These are phyloP conservation scores for Neofusicoccum sp. DNA, from an alignment of 2,329 filamentous ascomycete genomes.

Conservation along the genomic window DNA sequence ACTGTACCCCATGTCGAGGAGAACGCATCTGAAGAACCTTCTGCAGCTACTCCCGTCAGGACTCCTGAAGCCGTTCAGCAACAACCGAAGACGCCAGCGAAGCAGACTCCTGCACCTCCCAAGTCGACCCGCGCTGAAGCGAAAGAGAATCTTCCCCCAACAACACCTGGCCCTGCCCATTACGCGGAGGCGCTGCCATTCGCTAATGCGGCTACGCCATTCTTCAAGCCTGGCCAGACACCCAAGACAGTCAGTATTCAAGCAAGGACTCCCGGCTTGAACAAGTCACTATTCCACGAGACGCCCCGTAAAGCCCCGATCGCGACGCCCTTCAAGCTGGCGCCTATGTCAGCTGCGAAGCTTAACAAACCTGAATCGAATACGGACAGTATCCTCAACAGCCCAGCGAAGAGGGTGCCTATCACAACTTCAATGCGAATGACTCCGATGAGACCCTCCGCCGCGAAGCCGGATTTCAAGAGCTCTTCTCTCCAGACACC, in stretches of 20 bases:
- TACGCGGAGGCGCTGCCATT: slow-evolving; percentile 1
- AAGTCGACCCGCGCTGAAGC: background rate
- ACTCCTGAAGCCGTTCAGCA: background rate
- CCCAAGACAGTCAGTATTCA: slow-evolving; percentile 3
- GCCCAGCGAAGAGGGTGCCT: slow-evolving; percentile 9
- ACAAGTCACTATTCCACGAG: slow-evolving; percentile 16
- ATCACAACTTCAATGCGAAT: background rate
- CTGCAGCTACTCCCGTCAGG: background rate
- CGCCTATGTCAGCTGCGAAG: slow-evolving; percentile 15
- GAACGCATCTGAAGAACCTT: background rate
- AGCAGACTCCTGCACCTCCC: background rate
- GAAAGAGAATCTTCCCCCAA: slow-evolving; percentile 4
- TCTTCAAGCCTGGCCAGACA: slow-evolving; percentile 3
- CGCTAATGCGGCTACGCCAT: slow-evolving; percentile 9
- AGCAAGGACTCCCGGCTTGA: slow-evolving; percentile 5
- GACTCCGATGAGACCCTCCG: slow-evolving; percentile 7
- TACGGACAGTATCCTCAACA: slow-evolving; percentile 5
- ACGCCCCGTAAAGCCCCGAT: slow-evolving; percentile 17
- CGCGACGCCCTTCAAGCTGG: slow-evolving; percentile 18
- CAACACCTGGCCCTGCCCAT: slow-evolving; percentile 4
- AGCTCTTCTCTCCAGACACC: slow-evolving; percentile 13
- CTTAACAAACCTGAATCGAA: background rate
- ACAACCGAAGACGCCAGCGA: background rate
- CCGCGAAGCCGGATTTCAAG: slow-evolving; percentile 1
- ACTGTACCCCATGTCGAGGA: background rate